A percentile compares a stretch with the other conserved stretches of the same genome.
Evolutionary conservation across 140 eudicot genomes (phyloP).

Genomic region (Eryngium alpinum): DNA sequence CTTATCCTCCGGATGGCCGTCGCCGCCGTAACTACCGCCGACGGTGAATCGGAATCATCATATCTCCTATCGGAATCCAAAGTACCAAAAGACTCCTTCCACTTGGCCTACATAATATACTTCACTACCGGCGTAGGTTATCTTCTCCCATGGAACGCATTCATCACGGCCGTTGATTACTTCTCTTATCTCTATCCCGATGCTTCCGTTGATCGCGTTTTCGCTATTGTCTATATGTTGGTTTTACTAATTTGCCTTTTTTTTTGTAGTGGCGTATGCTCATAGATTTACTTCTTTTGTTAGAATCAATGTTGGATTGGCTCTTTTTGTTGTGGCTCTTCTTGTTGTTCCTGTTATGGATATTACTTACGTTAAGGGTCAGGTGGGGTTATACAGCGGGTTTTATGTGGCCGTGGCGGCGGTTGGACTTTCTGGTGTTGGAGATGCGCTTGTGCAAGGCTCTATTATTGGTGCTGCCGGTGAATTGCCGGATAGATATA

Average conservation of each 20-base stretch:
- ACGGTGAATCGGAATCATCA: slow-evolving; percentile 46
- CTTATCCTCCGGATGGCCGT: no score
- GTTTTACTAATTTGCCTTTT: slow-evolving; percentile 42
- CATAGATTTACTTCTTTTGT: slow-evolving; percentile 45
- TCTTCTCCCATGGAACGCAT: slow-evolving; percentile 96
- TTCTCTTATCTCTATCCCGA: slow-evolving; percentile 77
- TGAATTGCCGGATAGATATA: slow-evolving; percentile 89
- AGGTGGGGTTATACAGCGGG: slow-evolving; percentile 52
- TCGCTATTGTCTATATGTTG: slow-evolving; percentile 63
- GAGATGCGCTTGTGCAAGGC: slow-evolving; percentile 81
- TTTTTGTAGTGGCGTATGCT: slow-evolving; percentile 41
- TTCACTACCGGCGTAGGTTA: slow-evolving; percentile 83
- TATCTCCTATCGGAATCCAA: slow-evolving; percentile 30
- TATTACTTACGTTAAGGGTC: slow-evolving; percentile 52
- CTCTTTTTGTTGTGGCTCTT: slow-evolving; percentile 51
- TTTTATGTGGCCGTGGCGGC: slow-evolving; percentile 63
- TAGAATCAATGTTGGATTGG: slow-evolving; percentile 74
- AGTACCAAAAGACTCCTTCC: slow-evolving; percentile 61
- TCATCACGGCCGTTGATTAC: slow-evolving; percentile 99
- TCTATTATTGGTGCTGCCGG: slow-evolving; percentile 84
- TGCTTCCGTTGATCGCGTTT: slow-evolving; percentile 72
- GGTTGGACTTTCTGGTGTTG: slow-evolving; percentile 53
- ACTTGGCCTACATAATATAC: slow-evolving; percentile 76
- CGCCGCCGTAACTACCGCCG: slow-evolving; percentile 21
- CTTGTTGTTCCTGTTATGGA: slow-evolving; percentile 75